A percentile compares a stretch with the other conserved stretches of the same genome.
phyloP scores from a whole-genome alignment of 73 alveolate genomes.

The Tetrahymena borealis region DNA sequence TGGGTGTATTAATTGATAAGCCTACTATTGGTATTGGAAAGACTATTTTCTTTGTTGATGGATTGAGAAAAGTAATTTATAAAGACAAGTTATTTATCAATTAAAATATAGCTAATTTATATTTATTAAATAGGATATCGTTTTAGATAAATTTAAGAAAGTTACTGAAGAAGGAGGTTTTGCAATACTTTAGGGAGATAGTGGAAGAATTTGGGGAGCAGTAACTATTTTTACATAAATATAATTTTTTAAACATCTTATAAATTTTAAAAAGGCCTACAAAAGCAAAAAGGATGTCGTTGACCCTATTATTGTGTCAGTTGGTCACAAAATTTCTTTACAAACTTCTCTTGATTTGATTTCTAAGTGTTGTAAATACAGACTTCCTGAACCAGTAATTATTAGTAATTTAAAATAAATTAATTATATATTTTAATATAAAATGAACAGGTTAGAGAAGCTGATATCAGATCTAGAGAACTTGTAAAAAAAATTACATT shows the following conservation, averaged over 20 bases:
- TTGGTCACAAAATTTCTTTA: constrained; percentile 82
- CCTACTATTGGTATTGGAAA: constrained; percentile 93
- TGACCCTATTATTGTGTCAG: constrained; percentile 80
- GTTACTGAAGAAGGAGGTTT: constrained; percentile 25
- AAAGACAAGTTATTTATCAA: neutral
- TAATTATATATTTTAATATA: neutral
- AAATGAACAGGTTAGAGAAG: neutral
- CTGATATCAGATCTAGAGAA: neutral
- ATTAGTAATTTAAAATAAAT: neutral
- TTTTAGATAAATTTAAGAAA: constrained; percentile 16
- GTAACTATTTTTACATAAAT: neutral
- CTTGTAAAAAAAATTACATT: neutral
- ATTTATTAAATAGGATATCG: constrained; percentile 53
- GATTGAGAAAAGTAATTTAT: constrained; percentile 62
- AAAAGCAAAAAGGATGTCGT: constrained; percentile 65
- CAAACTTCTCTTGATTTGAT: constrained; percentile 79
- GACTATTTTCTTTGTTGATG: constrained; percentile 90
- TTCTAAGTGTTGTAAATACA: constrained; percentile 49
- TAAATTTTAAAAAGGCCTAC: constrained; percentile 31
- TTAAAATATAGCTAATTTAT: constrained; percentile 64
- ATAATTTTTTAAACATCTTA: neutral
- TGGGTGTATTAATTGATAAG: constrained; percentile 79
- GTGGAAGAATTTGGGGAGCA: constrained; percentile 86
- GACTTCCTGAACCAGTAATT: constrained; percentile 89
- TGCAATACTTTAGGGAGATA: constrained; percentile 52